These are phyloP conservation scores for Takashimella tepidaria DNA, from an alignment of 1,284 basidiomycete species.

Conservation along the genomic window DNA sequence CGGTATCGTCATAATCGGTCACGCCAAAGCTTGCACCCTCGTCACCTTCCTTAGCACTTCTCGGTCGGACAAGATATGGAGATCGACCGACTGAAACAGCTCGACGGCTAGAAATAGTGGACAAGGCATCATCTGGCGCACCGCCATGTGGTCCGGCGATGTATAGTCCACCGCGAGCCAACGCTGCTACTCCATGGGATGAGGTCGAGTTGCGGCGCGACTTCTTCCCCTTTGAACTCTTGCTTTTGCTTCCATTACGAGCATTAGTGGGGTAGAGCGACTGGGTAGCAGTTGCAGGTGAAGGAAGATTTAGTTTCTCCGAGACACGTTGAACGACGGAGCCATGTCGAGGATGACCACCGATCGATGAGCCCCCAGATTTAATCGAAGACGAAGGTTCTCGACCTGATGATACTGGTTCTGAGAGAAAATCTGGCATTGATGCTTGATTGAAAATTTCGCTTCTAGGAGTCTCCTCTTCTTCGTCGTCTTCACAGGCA, in stretches of 20 bases:
- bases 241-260: conserved; percentile 3
- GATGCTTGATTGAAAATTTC: neutral
- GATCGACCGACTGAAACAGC: conserved; percentile 11
- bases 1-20: conserved; percentile 21
- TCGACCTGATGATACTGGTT: neutral
- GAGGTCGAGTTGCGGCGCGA: conserved; percentile 21
- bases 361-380: conserved; percentile 6
- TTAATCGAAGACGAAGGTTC: conserved; percentile 10
- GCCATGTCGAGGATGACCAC: conserved; percentile 12
- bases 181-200: conserved; percentile 30
- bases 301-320: conserved; percentile 8
- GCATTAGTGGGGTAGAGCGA: conserved; percentile 14
- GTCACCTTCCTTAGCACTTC: conserved; percentile 7
- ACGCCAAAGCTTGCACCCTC: conserved; percentile 10
- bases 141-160: conserved; percentile 13
- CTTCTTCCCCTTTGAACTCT: conserved; percentile 17
- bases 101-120: neutral
- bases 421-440: neutral
- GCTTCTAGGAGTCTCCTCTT: neutral
- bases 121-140: conserved; percentile 1
- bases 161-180: conserved; percentile 34
- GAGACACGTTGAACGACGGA: conserved; percentile 24
- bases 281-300: conserved; percentile 2
- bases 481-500: neutral
- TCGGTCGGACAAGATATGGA: conserved; percentile 22